phyloP scores from a whole-genome alignment of 371 early-diverging fungal species.

The Mortierella sp. region DNA sequence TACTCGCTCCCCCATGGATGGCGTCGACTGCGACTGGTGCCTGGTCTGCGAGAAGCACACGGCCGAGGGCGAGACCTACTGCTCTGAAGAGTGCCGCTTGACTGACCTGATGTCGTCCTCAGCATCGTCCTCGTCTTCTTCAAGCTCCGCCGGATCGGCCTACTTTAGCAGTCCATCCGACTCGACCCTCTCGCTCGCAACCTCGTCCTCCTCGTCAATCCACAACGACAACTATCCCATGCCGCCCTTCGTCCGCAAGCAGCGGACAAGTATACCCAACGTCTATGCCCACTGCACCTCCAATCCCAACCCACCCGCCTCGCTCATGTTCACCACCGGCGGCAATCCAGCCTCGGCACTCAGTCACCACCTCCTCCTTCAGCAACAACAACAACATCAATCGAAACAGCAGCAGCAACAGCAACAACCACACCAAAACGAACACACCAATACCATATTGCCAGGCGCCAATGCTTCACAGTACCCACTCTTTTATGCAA shows the following conservation, averaged over 20 bases:
- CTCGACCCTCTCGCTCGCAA: conserved; percentile 3
- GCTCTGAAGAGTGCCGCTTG: conserved; percentile 53
- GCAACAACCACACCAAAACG: background rate
- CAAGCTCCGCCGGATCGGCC: conserved; percentile 29
- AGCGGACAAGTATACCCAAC: conserved; percentile 56
- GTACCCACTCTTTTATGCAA: conserved; percentile 51
- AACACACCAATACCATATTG: conserved; percentile 7
- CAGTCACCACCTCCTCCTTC: conserved; percentile 38
- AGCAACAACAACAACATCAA: conserved; percentile 39
- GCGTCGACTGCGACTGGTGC: conserved; percentile 58
- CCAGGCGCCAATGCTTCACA: conserved; percentile 17
- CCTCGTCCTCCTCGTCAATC: conserved; percentile 16
- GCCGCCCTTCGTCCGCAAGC: conserved; percentile 55
- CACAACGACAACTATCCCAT: conserved; percentile 38
- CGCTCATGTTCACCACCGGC: conserved; percentile 26
- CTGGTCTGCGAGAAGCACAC: conserved; percentile 52
- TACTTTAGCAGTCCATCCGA: conserved; percentile 32
- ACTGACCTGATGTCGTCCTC: conserved; percentile 56
- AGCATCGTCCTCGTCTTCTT: conserved; percentile 42
- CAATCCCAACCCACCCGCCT: conserved; percentile 46
- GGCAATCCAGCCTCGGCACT: conserved; percentile 32
- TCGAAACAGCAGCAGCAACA: conserved; percentile 24
- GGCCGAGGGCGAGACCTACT: conserved; percentile 47
- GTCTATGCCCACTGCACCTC: conserved; percentile 53
- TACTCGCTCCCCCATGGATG: conserved; percentile 31